Conservation (phyloP, 345 rosid genomes). For the Brassica napus region Da-Ae NC_063446.1:53311001-53311500, state of each 20-base stretch:
- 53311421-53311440: background rate
- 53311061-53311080: constrained; percentile 46
- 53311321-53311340: constrained; percentile 56
- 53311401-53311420: constrained; percentile 16
- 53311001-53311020: background rate
- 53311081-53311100: constrained; percentile 40
- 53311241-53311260: constrained; percentile 31
- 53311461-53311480: background rate
- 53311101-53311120: constrained; percentile 44
- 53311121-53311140: constrained; percentile 41
- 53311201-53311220: background rate
- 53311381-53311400: constrained; percentile 39
- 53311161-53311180: constrained; percentile 24
- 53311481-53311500: background rate
- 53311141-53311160: constrained; percentile 47
- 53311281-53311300: constrained; percentile 29
- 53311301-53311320: constrained; percentile 30
- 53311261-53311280: constrained; percentile 23
- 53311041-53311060: constrained; percentile 27
- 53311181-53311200: background rate
- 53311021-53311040: background rate
- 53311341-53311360: constrained; percentile 47
- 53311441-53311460: background rate
- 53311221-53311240: constrained; percentile 14
- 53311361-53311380: constrained; percentile 46